phyloP scores from a whole-genome alignment of 768 basidiomycete genomes.

The Agaricus blazei region DNA sequence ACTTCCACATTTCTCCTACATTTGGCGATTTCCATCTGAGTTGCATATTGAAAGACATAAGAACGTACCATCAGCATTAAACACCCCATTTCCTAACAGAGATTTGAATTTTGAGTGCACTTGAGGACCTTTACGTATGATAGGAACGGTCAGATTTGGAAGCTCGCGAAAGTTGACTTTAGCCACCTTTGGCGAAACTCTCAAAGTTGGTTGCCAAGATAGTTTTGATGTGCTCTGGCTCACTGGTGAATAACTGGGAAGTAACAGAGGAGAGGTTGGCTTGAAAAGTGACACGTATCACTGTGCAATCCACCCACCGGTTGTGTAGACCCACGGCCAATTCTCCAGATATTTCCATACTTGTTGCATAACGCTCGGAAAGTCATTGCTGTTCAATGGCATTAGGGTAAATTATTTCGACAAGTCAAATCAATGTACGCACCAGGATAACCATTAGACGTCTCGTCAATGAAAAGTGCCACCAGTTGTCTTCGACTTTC shows the following conservation, averaged over 20 bases:
- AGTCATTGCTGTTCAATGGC: conserved; percentile 20
- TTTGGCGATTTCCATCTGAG: neutral
- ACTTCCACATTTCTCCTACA: conserved; percentile 71
- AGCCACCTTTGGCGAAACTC: neutral
- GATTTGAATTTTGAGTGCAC: conserved; percentile 23
- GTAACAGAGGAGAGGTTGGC: conserved; percentile 20
- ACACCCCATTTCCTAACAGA: conserved; percentile 52
- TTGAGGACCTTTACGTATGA: conserved; percentile 19
- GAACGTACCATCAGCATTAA: conserved; percentile 50
- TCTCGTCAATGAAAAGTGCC: neutral
- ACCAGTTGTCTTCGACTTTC: neutral
- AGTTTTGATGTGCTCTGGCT: no score
- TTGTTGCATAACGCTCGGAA: conserved; percentile 18
- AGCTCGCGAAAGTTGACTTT: neutral
- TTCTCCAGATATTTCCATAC: conserved; percentile 28
- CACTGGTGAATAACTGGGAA: conserved; percentile 19
- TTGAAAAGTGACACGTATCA: neutral
- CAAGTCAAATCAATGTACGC: neutral
- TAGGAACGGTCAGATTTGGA: conserved; percentile 14
- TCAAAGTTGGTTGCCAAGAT: no score
- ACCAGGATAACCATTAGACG: conserved; percentile 3
- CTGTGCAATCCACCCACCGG: conserved; percentile 18
- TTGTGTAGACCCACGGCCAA: conserved; percentile 25
- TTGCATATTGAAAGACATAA: neutral
- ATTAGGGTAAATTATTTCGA: neutral